A percentile compares a stretch with the other conserved stretches of the same genome.
Conservation (phyloP, 202 grass and related monocot species). For the Bolboschoenoplectus hybrid region DNA sequence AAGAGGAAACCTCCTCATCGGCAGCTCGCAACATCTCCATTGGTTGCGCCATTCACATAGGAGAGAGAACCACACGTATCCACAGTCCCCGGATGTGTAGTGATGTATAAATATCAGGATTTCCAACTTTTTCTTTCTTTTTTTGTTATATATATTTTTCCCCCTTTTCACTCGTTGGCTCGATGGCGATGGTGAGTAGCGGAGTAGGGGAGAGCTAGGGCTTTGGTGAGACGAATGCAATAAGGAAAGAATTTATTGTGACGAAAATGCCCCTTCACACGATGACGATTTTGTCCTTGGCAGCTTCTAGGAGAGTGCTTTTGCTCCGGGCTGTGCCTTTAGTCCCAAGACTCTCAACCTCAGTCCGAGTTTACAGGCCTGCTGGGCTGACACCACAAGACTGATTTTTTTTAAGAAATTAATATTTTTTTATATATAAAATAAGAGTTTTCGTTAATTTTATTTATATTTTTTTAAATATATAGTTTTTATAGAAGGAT, state of each 20-base stretch:
- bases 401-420: too few relatives aligned
- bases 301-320: neutral
- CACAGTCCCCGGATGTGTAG: neutral
- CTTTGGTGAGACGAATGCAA: neutral
- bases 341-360: neutral
- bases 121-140: neutral
- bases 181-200: constrained; percentile 21
- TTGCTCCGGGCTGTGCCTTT: neutral
- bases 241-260: neutral
- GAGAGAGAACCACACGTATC: neutral
- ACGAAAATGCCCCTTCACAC: constrained; percentile 3
- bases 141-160: neutral
- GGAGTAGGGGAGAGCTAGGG: constrained; percentile 32
- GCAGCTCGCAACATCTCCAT: constrained; percentile 66
- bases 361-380: neutral
- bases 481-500: too few relatives aligned
- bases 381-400: neutral
- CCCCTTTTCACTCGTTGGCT: neutral
- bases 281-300: neutral
- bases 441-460: too few relatives aligned
- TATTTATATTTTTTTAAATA: too few relatives aligned
- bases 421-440: too few relatives aligned
- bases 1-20: constrained; percentile 63
- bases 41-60: constrained; percentile 39
- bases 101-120: neutral